These are phyloP conservation scores for Calycina herbarum DNA, from an alignment of 2,329 filamentous ascomycete genomes.

Conservation along the genomic window DNA sequence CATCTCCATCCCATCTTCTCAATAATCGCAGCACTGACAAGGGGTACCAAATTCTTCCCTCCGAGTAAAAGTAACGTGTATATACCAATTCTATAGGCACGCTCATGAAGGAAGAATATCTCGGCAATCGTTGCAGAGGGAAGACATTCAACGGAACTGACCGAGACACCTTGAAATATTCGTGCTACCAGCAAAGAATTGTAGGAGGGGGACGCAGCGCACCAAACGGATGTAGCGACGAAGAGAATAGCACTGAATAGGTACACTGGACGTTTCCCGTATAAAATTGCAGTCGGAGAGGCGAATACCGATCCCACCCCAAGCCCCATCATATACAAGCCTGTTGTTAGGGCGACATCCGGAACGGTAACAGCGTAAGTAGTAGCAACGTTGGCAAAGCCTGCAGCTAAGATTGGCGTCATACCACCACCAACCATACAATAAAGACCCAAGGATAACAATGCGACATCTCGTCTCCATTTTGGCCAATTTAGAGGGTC, in stretches of 20 bases:
- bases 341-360: slow-evolving; percentile 81
- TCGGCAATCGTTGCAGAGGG: slow-evolving; percentile 93
- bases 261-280: slow-evolving; percentile 88
- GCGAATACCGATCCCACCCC: slow-evolving; percentile 81
- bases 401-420: slow-evolving; percentile 85
- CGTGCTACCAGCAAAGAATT: slow-evolving; percentile 76
- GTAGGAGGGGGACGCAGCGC: slow-evolving; percentile 79
- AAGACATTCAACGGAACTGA: slow-evolving; percentile 88
- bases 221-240: slow-evolving; percentile 76
- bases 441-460: slow-evolving; percentile 84
- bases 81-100: slow-evolving; percentile 88
- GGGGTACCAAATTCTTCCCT: slow-evolving; percentile 85
- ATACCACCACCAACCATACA: slow-evolving; percentile 93
- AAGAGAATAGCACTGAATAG: slow-evolving; percentile 77
- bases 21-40: slow-evolving; percentile 85
- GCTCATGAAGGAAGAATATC: slow-evolving; percentile 93
- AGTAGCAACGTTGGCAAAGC: slow-evolving; percentile 77
- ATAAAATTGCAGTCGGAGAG: slow-evolving; percentile 89
- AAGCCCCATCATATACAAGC: slow-evolving; percentile 91
- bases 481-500: slow-evolving; percentile 91
- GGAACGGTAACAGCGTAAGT: slow-evolving; percentile 67
- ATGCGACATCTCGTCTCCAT: slow-evolving; percentile 76
- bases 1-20: slow-evolving; percentile 79
- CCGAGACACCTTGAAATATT: slow-evolving; percentile 82
- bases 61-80: slow-evolving; percentile 87